Base-by-base conservation (phyloP, 495 filamentous ascomycete species). In the Immersiella caudata region DNA sequence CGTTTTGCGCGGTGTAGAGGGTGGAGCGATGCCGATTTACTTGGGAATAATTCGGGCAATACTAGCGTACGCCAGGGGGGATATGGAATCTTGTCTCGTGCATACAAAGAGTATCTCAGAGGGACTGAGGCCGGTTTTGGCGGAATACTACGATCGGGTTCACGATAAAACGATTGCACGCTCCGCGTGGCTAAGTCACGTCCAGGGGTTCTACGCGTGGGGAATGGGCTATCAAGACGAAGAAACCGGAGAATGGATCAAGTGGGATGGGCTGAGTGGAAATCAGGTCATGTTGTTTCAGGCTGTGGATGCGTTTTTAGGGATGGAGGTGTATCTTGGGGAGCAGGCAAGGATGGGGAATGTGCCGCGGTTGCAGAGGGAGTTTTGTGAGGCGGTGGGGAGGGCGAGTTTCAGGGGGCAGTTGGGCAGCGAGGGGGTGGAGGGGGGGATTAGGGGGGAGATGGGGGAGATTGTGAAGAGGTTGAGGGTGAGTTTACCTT, bases 201-300 rank as follows among this genome's bases (percentile, higher is more conserved):
- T 82, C 0, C 81, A 82, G 68, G 79, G 81, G 6, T 80, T 82
- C 49, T 77, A 76, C 24, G 80, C 73, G 18, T 83, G 80, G 81
- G 80, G 72, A 0, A 67, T 71, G 18, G 80, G 78, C 1, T 33
- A 65, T 18, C 50, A 69, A 20, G 64, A 73, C 29, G 69, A 75
- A 21, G 60, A 58, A 20, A 70, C 71, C 54, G 71, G 72, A 7
- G 68, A 78, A 27, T 79, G 68, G 67, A 59, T 75, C 55, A 75
- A 80, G 51, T 83, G 77, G 64, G 79, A 83, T 65, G 82, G 82
- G 26, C 65, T 82, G 18, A 79, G 76, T 27, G 81, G 80, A 3
- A 82, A 79, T 57, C 78, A 83, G 26, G 69, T 79, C 9, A 67
- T 81, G 49, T 55, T 82, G 21, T 83, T 83, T 67, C 76, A 79